phyloP scores from a whole-genome alignment of 2,329 filamentous ascomycete species.

The Aureobasidium sp. region DNA sequence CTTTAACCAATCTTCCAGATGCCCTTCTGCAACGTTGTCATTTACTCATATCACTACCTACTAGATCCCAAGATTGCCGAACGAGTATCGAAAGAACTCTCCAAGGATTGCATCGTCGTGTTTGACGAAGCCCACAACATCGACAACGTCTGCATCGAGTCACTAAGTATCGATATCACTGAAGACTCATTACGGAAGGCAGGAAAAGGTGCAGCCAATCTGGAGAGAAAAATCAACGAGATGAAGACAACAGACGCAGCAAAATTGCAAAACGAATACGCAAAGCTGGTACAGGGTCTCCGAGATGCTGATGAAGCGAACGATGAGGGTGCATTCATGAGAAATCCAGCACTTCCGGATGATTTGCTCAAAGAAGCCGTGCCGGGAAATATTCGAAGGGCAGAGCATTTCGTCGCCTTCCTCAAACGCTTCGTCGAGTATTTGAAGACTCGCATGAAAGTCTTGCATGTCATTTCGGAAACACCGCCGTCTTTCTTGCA shows the following conservation, averaged over 20 bases:
- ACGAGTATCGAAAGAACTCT: constrained; percentile 86
- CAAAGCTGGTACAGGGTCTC: constrained; percentile 87
- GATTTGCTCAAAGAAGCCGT: constrained; percentile 93
- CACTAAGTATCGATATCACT: constrained; percentile 90
- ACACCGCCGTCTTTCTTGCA: constrained; percentile 89
- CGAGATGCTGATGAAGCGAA: constrained; percentile 80
- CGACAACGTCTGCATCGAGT: constrained; percentile 98
- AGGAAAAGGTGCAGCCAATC: constrained; percentile 78
- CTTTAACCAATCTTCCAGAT: constrained; percentile 39
- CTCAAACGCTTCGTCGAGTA: constrained; percentile 97
- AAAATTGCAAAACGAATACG: constrained; percentile 90
- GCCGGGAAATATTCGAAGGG: constrained; percentile 89
- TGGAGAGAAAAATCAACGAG: constrained; percentile 83
- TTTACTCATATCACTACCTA: constrained; percentile 98
- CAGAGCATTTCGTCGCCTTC: constrained; percentile 93
- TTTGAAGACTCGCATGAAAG: constrained; percentile 92
- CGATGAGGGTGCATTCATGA: constrained; percentile 93
- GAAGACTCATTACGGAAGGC: constrained; percentile 91
- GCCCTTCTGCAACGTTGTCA: constrained; percentile 98
- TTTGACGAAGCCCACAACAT: constrained; percentile 99
- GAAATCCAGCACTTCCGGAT: constrained; percentile 87
- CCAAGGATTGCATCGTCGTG: constrained; percentile 96
- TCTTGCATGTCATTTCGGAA: constrained; percentile 93
- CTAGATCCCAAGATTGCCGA: constrained; percentile 98
- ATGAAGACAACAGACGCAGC: constrained; percentile 95